These are phyloP conservation scores for Veloboletus limbatus DNA, from an alignment of 1,284 basidiomycete genomes.

Conservation along the genomic window DNA sequence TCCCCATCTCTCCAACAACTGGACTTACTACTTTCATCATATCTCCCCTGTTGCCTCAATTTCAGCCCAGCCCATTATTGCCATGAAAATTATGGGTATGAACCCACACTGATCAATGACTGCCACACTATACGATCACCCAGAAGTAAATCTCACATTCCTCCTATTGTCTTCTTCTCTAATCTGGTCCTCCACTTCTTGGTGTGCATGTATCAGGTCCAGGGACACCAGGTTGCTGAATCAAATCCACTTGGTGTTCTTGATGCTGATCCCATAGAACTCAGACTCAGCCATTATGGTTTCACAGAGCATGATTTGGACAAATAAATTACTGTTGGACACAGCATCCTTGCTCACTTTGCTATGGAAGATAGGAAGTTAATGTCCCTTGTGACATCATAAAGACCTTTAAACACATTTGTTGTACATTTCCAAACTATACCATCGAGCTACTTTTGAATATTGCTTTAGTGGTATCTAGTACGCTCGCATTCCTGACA, in stretches of 20 bases:
- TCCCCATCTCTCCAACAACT: too few relatives aligned
- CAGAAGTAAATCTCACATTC: slow-evolving; percentile 66
- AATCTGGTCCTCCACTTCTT: slow-evolving; percentile 69
- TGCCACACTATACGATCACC: too few relatives aligned
- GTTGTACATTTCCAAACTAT: slow-evolving; percentile 62
- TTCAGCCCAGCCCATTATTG: too few relatives aligned
- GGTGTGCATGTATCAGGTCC: slow-evolving; percentile 97
- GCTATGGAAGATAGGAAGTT: slow-evolving; percentile 80
- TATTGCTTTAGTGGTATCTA: slow-evolving; percentile 80
- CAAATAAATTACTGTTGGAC: slow-evolving; percentile 92
- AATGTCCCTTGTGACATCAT: slow-evolving; percentile 95
- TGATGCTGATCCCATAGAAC: slow-evolving; percentile 88
- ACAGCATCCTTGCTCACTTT: slow-evolving; percentile 96
- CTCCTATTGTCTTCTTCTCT: slow-evolving; percentile 4
- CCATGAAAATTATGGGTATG: too few relatives aligned
- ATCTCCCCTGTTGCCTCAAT: too few relatives aligned
- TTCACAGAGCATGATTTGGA: slow-evolving; percentile 93
- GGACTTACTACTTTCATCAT: too few relatives aligned
- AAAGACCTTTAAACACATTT: slow-evolving; percentile 88
- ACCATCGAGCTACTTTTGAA: not conserved
- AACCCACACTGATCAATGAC: too few relatives aligned
- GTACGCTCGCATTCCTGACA: slow-evolving; percentile 98
- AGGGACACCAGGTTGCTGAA: slow-evolving; percentile 94
- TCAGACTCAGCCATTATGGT: slow-evolving; percentile 91
- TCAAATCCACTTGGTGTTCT: slow-evolving; percentile 94